Conservation (phyloP, 108 stramenopile genomes). For the Conticribra weissflogii region DNA sequence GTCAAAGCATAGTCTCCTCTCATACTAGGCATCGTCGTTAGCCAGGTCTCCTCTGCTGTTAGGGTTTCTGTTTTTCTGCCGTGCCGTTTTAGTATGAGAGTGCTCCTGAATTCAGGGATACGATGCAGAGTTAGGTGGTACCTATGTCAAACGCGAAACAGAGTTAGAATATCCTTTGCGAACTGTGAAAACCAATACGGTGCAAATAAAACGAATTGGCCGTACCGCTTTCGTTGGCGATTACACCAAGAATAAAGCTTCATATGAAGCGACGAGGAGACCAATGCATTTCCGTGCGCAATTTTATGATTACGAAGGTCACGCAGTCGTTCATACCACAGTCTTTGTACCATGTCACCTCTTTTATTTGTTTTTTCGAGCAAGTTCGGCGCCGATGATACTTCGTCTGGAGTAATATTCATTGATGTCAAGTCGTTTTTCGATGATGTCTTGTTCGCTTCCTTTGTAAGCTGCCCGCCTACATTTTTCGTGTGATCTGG, state of each 20-base stretch:
- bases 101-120: constrained; percentile 30
- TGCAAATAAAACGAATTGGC: no score
- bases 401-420: no score
- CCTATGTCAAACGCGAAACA: no score
- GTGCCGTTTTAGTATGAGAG: not conserved
- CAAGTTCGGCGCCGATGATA: no score
- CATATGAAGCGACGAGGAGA: constrained; percentile 20
- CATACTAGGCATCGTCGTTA: constrained; percentile 40
- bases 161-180: no score
- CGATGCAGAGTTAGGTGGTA: constrained; percentile 43
- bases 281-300: constrained; percentile 33
- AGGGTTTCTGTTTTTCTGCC: constrained; percentile 1
- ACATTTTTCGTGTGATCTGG: no score
- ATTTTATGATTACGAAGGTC: constrained; percentile 38
- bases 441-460: no score
- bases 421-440: no score
- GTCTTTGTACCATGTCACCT: constrained; percentile 13
- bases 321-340: constrained; percentile 41
- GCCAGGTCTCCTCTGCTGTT: constrained; percentile 24
- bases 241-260: constrained; percentile 44
- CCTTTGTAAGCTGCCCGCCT: no score
- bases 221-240: constrained; percentile 45
- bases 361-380: not conserved
- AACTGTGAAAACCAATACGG: no score
- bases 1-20: constrained; percentile 34